Evolutionary conservation across 345 rosid species (phyloP).

Genomic region (Rhodamnia rubescens): DNA sequence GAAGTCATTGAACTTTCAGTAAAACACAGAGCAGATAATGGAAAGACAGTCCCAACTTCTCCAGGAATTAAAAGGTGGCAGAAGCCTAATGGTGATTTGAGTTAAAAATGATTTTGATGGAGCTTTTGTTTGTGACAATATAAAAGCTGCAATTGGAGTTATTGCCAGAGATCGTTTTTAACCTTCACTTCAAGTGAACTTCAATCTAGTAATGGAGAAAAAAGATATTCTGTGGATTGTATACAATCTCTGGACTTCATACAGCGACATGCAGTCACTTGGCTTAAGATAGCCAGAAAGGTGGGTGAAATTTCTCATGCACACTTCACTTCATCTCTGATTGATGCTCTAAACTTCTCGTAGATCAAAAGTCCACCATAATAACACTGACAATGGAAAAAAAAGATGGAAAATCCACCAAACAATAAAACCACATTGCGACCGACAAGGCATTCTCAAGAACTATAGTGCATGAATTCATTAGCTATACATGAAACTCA

Average conservation of each 20-base stretch:
- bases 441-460: not conserved
- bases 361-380: not conserved
- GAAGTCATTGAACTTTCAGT: not conserved
- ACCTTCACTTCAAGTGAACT: not conserved
- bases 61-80: not conserved
- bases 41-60: not conserved
- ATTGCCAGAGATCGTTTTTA: not conserved
- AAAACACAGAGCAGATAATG: not conserved
- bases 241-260: not conserved
- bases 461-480: not conserved
- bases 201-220: not conserved
- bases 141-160: not conserved
- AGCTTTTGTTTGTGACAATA: not conserved
- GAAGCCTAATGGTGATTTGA: not conserved
- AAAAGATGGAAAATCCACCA: not conserved
- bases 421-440: not conserved
- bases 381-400: not conserved
- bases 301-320: not conserved
- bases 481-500: not conserved
- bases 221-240: not conserved
- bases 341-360: not conserved
- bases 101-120: not conserved
- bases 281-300: not conserved
- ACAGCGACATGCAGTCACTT: not conserved
- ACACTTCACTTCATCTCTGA: not conserved